Evolutionary conservation across 1,284 basidiomycete species (phyloP).

Genomic region (Tilletia indica): DNA sequence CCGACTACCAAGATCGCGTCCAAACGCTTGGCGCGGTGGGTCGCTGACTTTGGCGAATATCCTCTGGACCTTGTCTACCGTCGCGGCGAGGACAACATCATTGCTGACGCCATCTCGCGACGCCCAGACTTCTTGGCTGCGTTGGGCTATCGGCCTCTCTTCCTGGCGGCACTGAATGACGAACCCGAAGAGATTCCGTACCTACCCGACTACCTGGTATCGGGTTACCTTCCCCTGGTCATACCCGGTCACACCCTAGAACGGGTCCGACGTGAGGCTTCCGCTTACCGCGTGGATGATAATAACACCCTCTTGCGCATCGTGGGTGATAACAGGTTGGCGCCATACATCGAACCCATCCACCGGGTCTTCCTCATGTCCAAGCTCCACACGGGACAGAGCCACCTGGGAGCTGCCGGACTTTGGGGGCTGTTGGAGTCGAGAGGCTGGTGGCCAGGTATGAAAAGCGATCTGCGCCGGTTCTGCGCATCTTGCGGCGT

Average conservation of each 20-base stretch:
- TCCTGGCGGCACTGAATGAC: neutral
- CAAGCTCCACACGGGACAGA: slow-evolving; percentile 9
- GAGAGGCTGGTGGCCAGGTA: slow-evolving; percentile 17
- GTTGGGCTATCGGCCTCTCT: neutral
- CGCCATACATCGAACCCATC: slow-evolving; percentile 14
- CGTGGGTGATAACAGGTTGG: neutral
- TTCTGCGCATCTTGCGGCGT: slow-evolving; percentile 17
- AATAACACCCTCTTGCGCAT: slow-evolving; percentile 3
- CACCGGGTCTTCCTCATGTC: slow-evolving; percentile 7
- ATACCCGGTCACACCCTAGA: neutral
- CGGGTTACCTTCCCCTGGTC: neutral
- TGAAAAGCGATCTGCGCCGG: slow-evolving; percentile 5
- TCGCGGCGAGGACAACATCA: neutral
- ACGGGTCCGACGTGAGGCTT: neutral
- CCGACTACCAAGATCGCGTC: neutral
- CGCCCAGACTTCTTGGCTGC: slow-evolving; percentile 12
- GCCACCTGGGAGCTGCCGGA: slow-evolving; percentile 7
- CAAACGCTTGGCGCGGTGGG: slow-evolving; percentile 9
- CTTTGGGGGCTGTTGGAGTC: neutral
- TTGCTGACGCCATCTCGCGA: slow-evolving; percentile 9
- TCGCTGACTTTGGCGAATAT: slow-evolving; percentile 1
- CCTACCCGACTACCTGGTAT: neutral
- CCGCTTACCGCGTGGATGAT: neutral
- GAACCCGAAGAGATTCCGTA: neutral
- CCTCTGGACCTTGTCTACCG: slow-evolving; percentile 12